These are phyloP conservation scores for Cafeteria roenbergensis DNA, from an alignment of 108 stramenopile species.

Conservation along the genomic window DNA sequence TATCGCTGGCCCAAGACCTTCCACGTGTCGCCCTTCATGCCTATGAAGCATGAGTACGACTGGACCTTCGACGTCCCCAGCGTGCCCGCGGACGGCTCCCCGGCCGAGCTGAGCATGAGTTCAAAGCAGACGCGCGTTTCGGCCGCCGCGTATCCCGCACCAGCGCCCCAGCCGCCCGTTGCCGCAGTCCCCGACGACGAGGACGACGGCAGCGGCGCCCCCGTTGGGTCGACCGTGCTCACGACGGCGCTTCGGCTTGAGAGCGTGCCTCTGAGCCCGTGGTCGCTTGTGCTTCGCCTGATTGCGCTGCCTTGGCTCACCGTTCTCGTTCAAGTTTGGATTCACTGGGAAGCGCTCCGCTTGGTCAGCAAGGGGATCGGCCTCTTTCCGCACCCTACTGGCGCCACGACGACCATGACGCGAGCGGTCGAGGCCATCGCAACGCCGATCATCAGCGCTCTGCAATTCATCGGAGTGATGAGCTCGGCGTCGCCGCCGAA, in stretches of 20 bases:
- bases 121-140: neutral
- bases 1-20: conserved; percentile 62
- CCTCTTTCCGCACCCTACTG: conserved; percentile 62
- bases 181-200: neutral
- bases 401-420: conserved; percentile 53
- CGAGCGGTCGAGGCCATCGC: conserved; percentile 46
- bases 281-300: conserved; percentile 39
- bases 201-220: conserved; percentile 10
- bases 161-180: neutral
- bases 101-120: conserved; percentile 23
- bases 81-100: conserved; percentile 1
- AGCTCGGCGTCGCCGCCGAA: too few species aligned
- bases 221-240: conserved; percentile 21
- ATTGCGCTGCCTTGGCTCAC: conserved; percentile 57
- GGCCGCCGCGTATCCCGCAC: neutral
- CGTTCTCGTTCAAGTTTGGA: conserved; percentile 64
- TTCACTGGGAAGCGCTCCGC: conserved; percentile 62
- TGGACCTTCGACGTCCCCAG: conserved; percentile 52
- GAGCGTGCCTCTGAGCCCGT: conserved; percentile 32
- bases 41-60: conserved; percentile 78
- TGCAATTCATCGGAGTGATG: too few species aligned
- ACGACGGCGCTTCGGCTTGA: conserved; percentile 35
- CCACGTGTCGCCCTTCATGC: conserved; percentile 95
- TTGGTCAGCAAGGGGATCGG: conserved; percentile 57
- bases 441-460: too few species aligned